A percentile compares a stretch with the other conserved stretches of the same genome.
phyloP scores from a whole-genome alignment of 2,329 filamentous ascomycete species.

The Colletotrichum abscissum region DNA sequence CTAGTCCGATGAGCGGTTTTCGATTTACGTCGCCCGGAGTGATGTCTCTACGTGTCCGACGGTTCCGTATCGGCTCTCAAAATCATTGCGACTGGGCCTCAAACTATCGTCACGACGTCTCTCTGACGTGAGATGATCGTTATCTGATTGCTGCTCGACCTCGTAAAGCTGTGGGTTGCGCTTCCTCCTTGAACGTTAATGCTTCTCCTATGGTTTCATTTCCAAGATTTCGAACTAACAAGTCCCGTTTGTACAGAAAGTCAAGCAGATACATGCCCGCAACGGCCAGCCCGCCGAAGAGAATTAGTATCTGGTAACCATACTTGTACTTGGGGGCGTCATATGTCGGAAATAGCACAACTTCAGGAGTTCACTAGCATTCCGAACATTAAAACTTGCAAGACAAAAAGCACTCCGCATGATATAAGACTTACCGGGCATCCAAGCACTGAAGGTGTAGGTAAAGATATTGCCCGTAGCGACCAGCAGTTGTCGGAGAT shows the following conservation, averaged over 20 bases:
- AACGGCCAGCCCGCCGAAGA: not conserved
- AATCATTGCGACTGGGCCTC: not conserved
- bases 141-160: not conserved
- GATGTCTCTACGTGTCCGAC: not conserved
- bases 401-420: not conserved
- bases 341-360: not conserved
- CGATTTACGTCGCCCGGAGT: not conserved
- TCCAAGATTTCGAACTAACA: not conserved
- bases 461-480: not conserved
- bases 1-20: not conserved
- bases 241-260: not conserved
- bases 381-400: not conserved
- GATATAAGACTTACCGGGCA: not conserved
- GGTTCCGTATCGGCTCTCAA: not conserved
- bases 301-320: not conserved
- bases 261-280: not conserved
- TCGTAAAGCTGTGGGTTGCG: not conserved
- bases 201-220: not conserved
- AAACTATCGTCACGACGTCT: not conserved
- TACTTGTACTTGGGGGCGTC: not conserved
- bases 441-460: not conserved
- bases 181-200: not conserved
- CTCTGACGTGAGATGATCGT: not conserved
- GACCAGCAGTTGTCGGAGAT: not conserved
- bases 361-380: not conserved